Evolutionary conservation across 2,329 filamentous ascomycete species (phyloP).

Genomic region (Diplodia mutila): DNA sequence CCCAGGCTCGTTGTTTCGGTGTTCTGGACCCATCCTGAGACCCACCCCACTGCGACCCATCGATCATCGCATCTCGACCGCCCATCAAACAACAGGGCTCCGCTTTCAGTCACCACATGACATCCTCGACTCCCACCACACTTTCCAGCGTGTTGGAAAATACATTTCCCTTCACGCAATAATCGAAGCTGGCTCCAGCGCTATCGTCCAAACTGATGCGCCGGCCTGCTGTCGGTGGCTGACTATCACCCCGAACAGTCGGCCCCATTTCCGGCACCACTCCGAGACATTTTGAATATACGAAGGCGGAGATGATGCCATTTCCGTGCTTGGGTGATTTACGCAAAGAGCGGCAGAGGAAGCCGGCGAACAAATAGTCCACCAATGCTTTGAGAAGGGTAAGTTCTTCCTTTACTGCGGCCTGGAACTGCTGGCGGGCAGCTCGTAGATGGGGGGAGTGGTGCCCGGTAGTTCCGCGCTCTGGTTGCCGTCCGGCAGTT

Average conservation of each 20-base stretch:
- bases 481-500: not conserved
- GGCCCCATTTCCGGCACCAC: not conserved
- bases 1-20: not conserved
- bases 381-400: not conserved
- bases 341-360: not conserved
- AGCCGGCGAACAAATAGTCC: not conserved
- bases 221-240: not conserved
- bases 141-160: not conserved
- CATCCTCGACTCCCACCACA: not conserved
- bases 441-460: not conserved
- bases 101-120: not conserved
- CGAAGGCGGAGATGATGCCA: not conserved
- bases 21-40: not conserved
- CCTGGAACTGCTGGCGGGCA: not conserved
- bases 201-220: not conserved
- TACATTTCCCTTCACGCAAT: too few species aligned
- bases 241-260: not conserved
- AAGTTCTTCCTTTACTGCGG: not conserved
- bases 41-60: not conserved
- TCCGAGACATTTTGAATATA: slow-evolving; percentile 14
- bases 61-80: too few species aligned
- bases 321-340: not conserved
- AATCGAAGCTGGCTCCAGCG: not conserved
- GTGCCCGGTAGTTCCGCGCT: not conserved
- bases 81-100: not conserved